Percentiles rank a stretch among this genome's conserved stretches.
These are phyloP conservation scores for Rasamsonia emersonii DNA, from an alignment of 2,329 filamentous ascomycete species.

Conservation along the genomic window DNA sequence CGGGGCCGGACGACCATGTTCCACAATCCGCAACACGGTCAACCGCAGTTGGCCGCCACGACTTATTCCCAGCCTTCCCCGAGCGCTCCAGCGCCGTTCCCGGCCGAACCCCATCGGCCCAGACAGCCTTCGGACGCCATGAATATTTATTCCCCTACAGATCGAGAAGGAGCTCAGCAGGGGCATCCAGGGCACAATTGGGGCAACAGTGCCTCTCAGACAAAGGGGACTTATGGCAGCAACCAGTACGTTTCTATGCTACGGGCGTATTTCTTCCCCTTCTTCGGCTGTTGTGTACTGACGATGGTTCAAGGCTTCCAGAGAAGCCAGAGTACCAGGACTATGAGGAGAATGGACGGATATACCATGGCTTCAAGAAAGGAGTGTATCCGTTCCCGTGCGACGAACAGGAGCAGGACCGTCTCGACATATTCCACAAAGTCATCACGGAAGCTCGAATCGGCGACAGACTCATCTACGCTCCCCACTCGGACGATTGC, in stretches of 20 bases:
- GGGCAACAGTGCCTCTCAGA: conserved; percentile 22
- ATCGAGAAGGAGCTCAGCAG: conserved; percentile 18
- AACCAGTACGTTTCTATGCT: conserved; percentile 3
- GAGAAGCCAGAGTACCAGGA: conserved; percentile 29
- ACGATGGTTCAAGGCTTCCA: conserved; percentile 17
- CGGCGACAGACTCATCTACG: conserved; percentile 34
- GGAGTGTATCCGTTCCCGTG: conserved; percentile 70
- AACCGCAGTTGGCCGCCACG: conserved; percentile 12
- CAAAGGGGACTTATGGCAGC: neutral
- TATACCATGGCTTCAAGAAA: conserved; percentile 58
- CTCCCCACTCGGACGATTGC: conserved; percentile 31
- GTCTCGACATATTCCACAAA: conserved; percentile 75
- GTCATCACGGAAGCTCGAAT: conserved; percentile 59
- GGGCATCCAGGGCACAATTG: conserved; percentile 15
- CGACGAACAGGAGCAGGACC: conserved; percentile 68
- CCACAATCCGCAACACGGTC: conserved; percentile 15
- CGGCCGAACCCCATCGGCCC: conserved; percentile 20
- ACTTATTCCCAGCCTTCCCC: conserved; percentile 15
- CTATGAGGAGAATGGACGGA: conserved; percentile 59
- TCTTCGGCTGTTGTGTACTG: conserved; percentile 1
- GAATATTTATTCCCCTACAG: conserved; percentile 26
- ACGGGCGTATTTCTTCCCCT: neutral
- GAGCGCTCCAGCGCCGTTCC: conserved; percentile 16
- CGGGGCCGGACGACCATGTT: conserved; percentile 15
- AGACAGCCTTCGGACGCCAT: conserved; percentile 28